A percentile compares a stretch with the other conserved stretches of the same genome.
phyloP scores from a whole-genome alignment of 108 stramenopile species.

The Aurantiochytrium sp. region DNA sequence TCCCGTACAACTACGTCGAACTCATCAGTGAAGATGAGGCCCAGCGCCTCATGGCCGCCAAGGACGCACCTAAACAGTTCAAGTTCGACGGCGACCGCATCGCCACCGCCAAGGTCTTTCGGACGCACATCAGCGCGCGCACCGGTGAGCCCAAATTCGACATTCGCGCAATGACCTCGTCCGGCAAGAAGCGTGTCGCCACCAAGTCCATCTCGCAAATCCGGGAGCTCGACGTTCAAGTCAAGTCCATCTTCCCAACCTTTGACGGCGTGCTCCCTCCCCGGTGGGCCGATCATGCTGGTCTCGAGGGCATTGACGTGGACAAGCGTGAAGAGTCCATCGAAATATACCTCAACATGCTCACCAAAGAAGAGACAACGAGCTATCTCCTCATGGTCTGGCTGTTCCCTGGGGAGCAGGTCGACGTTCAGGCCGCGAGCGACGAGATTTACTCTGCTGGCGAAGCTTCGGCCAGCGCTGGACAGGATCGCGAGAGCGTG shows the following conservation, averaged over 20 bases:
- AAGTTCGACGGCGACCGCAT: background rate
- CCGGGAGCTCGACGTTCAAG: background rate
- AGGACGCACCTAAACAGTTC: background rate
- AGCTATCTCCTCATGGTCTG: background rate
- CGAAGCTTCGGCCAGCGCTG: background rate
- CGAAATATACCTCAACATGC: background rate
- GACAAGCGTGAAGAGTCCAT: background rate
- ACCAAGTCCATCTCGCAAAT: background rate
- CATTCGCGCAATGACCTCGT: background rate
- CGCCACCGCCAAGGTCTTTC: background rate
- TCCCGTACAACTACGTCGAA: conserved; percentile 1
- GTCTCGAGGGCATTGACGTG: background rate
- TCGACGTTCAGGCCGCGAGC: background rate
- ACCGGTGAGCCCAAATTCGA: background rate
- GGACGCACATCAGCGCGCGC: background rate
- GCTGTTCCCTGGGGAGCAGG: background rate
- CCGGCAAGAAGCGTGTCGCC: background rate
- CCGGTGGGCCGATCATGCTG: background rate
- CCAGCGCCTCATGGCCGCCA: background rate
- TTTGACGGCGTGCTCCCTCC: background rate
- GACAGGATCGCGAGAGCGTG: background rate
- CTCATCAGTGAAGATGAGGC: background rate
- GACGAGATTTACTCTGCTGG: background rate
- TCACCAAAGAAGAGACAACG: background rate
- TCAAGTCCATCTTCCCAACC: background rate